Evolutionary conservation across 2,329 filamentous ascomycete genomes (phyloP), one percentile per base, ranked within the genome.

Genomic region (Pseudogymnoascus sp.): DNA sequence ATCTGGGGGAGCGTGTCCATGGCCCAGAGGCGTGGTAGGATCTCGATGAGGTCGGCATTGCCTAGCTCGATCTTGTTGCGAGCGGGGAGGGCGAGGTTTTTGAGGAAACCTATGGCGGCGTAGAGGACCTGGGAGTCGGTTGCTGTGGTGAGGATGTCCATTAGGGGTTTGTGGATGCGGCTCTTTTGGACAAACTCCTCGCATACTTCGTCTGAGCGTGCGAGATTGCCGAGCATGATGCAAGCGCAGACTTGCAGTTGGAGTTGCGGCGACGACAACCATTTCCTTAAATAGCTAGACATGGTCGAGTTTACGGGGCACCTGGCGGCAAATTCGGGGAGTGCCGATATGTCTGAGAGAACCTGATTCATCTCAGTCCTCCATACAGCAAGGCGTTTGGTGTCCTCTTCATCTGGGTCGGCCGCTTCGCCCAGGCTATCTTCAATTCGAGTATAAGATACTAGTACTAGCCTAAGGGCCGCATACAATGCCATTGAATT

Each of bases 31-130:
- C 79, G 78, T 0, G 85, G 83, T 1, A 87, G 75, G 33, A 79
- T 73, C 2, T 78, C 75, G 3, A 87, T 74, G 1, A 87, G 73
- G 0, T 73, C 72, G 3, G 75, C 71, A 4, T 73, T 72, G 14
- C 81, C 81, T 1, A 88, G 75, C 0, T 74, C 59, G 2, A 76
- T 66, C 70, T 86, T 87, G 73, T 88, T 88, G 26, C 72, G 70
- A 0, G 73, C 63, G 0, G 84, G 83, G 60, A 88, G 84, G 26
- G 85, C 82, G 7, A 88, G 80, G 70, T 88, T 88, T 72, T 86
- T 87, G 65, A 87, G 79, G 68, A 87, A 86, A 6, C 83, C 81
- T 16, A 88, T 76, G 2, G 78, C 75, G 1, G 83, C 78, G 69
- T 87, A 84, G 0, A 85, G 75, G 14, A 85, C 79, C 65, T 86